Evolutionary conservation across 441 rosid genomes (phyloP), one percentile per base, ranked within the genome.

Genomic region (Croton laevigatus): DNA sequence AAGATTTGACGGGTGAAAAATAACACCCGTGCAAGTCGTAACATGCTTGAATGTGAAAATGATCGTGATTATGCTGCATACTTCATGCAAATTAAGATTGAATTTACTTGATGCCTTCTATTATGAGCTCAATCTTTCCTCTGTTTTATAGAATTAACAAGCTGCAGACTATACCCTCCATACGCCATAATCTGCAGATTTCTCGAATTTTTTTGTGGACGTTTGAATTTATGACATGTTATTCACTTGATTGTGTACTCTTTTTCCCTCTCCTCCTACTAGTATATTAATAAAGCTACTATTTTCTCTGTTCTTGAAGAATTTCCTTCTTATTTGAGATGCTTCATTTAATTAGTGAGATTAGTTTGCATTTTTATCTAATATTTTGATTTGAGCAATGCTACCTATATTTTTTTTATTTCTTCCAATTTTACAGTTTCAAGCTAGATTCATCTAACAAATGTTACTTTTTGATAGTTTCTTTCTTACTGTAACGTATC

Each of bases 31-130:
- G 20, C 48, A 59, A 60, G 19, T 20, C 37, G 12, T 49, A 70
- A 60, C 37, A 36, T 44, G 59, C 49, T 32, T 70, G 73, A 55
- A 68, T 54, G 36, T 7, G 23, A 49, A 20, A 27, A 44, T 6
- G 58, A 52, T 66, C 13, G 52, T 12, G 53, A 9, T 19, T 58
- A 27, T 27, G 71, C 19, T 54, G 22, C 46, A 60, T 42, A 23
- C 14, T 27, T 27, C 32, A 27, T 27, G 32, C 32, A 3, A 40
- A 3, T 40, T 38, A 8, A 20, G 14, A 27, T 69, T 23, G 22
- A 53, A 49, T 17, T 16, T 59, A 9, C 16, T 46, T 58, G 17
- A 34, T 65, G 13, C 17, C 32, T 53, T 6, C 23, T 37, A 10
- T 44, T 46, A 48, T 34, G 16, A 32, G 48, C 19, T 69, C 32